These are phyloP conservation scores for Schizonepeta tenuifolia DNA, from an alignment of 257 asterid species.

Conservation along the genomic window DNA sequence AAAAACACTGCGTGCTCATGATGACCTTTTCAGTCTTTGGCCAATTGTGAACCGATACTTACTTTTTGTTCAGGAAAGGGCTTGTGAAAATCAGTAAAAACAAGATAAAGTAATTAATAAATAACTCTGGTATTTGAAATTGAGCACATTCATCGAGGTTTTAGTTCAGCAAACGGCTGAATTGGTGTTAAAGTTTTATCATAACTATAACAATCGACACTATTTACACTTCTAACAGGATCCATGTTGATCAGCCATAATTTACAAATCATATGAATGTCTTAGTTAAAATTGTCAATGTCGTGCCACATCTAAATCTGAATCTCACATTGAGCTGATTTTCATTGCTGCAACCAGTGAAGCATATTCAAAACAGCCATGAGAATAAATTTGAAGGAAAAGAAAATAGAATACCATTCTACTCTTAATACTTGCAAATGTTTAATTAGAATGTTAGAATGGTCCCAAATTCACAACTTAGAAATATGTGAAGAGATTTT, in stretches of 20 bases:
- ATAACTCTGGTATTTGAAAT: slow-evolving; percentile 5
- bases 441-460: neutral
- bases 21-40: slow-evolving; percentile 1
- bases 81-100: neutral
- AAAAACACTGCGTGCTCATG: slow-evolving; percentile 1
- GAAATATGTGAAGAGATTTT: neutral
- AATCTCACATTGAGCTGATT: slow-evolving; percentile 3
- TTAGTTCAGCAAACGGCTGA: slow-evolving; percentile 5
- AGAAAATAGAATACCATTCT: slow-evolving; percentile 1
- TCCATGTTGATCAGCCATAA: neutral
- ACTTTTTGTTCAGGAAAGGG: neutral
- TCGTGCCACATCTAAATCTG: slow-evolving; percentile 11
- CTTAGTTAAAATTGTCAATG: slow-evolving; percentile 2
- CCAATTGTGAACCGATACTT: neutral
- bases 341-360: neutral
- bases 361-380: neutral
- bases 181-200: too few relatives aligned
- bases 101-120: neutral
- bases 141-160: neutral
- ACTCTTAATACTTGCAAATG: neutral
- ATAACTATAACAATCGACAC: too few relatives aligned
- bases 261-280: neutral
- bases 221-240: slow-evolving; percentile 6
- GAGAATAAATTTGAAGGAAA: neutral
- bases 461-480: neutral